A percentile compares a stretch with the other conserved stretches of the same genome.
phyloP scores from a whole-genome alignment of 306 rosid genomes.

The Cucumis melo region DNA sequence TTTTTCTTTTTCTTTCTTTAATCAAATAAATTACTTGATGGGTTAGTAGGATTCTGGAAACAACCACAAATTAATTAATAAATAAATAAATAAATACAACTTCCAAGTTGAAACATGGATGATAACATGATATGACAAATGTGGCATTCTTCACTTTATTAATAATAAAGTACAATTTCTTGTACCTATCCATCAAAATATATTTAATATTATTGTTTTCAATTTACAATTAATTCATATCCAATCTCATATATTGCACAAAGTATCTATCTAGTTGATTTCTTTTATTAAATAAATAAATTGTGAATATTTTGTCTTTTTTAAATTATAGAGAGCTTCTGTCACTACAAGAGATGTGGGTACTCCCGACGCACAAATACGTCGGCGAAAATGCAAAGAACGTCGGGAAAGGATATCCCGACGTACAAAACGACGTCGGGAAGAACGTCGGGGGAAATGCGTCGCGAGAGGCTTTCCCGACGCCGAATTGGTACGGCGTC shows the following conservation, averaged over 20 bases:
- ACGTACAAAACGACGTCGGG: too few species aligned
- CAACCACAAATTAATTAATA: neutral
- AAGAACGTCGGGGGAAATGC: too few species aligned
- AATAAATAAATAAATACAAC: neutral
- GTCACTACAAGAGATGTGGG: too few species aligned
- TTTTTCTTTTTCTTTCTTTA: neutral
- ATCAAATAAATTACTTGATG: neutral
- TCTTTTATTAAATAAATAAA: neutral
- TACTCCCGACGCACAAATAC: too few species aligned
- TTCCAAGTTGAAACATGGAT: neutral
- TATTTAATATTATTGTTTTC: neutral
- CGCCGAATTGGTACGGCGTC: too few species aligned
- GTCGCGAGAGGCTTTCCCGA: too few species aligned
- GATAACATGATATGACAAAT: neutral
- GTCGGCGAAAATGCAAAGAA: too few species aligned
- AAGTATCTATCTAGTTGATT: neutral
- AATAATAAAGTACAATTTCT: neutral
- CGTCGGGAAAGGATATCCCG: too few species aligned
- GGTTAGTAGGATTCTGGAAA: constrained; percentile 3
- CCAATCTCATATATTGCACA: neutral
- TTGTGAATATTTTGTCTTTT: neutral
- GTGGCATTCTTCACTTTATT: neutral
- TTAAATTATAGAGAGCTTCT: too few species aligned
- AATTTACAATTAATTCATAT: neutral
- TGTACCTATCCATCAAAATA: neutral